phyloP scores from a whole-genome alignment of 495 filamentous ascomycete genomes.

The Tuber brumale region DNA sequence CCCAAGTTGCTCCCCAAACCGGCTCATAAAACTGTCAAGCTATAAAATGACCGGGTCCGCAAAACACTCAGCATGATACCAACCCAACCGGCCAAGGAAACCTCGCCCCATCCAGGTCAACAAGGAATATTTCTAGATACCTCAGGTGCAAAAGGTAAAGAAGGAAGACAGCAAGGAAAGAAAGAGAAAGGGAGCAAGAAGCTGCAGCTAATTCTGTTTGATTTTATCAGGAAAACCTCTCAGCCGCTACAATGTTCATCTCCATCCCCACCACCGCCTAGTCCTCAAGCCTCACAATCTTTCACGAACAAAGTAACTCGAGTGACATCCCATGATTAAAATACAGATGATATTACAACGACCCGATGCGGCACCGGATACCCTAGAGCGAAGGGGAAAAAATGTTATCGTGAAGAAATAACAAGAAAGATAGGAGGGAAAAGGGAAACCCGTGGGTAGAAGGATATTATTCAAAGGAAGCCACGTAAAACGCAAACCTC shows the following conservation, averaged over 20 bases:
- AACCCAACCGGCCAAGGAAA: not conserved
- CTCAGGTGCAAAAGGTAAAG: not conserved
- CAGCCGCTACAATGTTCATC: not conserved
- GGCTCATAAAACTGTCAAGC: not conserved
- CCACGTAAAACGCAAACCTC: not conserved
- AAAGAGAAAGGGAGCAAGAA: not conserved
- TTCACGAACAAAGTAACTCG: not conserved
- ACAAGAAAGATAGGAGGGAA: not conserved
- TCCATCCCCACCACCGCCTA: not conserved
- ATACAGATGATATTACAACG: conserved; percentile 1
- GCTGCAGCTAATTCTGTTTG: not conserved
- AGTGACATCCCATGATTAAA: conserved; percentile 2
- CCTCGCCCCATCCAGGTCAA: not conserved
- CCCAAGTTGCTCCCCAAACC: not conserved
- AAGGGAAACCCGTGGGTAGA: not conserved
- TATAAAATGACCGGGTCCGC: not conserved
- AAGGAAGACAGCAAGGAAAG: not conserved
- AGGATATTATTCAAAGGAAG: conserved; percentile 2
- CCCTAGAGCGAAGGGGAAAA: not conserved
- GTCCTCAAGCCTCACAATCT: not conserved
- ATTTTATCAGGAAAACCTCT: not conserved
- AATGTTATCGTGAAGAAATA: not conserved
- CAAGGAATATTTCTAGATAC: not conserved
- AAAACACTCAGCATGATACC: not conserved
- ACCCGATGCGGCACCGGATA: not conserved